These are phyloP conservation scores for Aspergillus brasiliensis DNA, from an alignment of 2,329 filamentous ascomycete genomes.

Conservation along the genomic window DNA sequence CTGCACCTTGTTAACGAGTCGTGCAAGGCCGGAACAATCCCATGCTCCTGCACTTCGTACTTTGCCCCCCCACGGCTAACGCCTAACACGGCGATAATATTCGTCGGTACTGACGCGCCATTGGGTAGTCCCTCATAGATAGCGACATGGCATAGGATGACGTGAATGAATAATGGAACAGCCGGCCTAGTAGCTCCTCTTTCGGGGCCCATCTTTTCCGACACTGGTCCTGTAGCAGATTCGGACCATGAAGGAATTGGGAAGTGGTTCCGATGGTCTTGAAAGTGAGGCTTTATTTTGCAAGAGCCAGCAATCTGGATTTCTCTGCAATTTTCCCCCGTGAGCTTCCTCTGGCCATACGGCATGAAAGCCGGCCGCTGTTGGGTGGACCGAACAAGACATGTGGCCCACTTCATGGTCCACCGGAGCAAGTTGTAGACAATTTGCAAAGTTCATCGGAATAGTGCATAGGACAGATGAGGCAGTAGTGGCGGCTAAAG, in stretches of 20 bases:
- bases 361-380: background rate
- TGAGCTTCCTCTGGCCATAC: background rate
- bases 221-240: background rate
- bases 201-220: background rate
- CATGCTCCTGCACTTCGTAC: background rate
- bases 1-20: background rate
- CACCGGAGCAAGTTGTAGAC: background rate
- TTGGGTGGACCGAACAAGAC: background rate
- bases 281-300: background rate
- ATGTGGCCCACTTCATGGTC: background rate
- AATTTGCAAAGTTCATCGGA: background rate
- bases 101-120: background rate
- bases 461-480: background rate
- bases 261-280: background rate
- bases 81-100: background rate
- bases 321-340: background rate
- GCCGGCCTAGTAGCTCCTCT: background rate
- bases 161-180: background rate
- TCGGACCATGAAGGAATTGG: background rate
- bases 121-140: background rate
- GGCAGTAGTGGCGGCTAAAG: background rate
- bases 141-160: background rate
- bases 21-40: background rate
- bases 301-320: background rate
- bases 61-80: background rate